A percentile compares a stretch with the other conserved stretches of the same genome.
Evolutionary conservation across 192 early-diverging fungal species (phyloP).

Genomic region (Phlyctochytrium bullatum): DNA sequence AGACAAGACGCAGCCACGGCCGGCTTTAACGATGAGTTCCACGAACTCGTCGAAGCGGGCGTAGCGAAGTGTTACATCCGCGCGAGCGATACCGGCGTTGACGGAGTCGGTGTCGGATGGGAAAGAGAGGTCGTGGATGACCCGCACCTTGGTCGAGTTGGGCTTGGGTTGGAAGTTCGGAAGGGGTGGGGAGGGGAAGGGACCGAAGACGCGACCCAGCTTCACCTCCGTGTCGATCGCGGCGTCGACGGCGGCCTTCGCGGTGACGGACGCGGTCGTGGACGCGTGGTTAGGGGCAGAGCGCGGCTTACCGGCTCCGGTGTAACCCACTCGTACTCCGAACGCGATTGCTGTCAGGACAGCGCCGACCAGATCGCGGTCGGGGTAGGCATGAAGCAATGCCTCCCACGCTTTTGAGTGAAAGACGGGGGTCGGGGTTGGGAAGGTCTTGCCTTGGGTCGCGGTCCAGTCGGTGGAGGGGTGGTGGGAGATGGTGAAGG

Average conservation of each 20-base stretch:
- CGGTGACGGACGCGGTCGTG: not conserved
- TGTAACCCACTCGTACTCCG: constrained; percentile 3
- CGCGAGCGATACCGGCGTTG: constrained; percentile 1
- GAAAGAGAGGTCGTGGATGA: constrained; percentile 13
- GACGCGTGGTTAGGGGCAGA: not conserved
- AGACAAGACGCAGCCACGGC: not conserved
- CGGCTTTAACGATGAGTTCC: not conserved
- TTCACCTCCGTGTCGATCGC: not conserved
- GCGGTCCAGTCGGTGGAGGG: too few relatives aligned
- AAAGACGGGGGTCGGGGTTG: too few relatives aligned
- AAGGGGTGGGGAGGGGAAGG: constrained; percentile 1
- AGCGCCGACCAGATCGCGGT: not conserved
- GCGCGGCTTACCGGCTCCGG: not conserved
- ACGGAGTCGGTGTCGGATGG: constrained; percentile 1
- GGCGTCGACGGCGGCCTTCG: not conserved
- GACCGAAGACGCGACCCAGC: not conserved
- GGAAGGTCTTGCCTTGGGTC: too few relatives aligned
- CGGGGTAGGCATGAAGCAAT: not conserved
- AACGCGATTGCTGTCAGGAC: constrained; percentile 4
- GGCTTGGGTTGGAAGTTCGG: not conserved
- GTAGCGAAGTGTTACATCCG: not conserved
- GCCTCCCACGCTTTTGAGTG: too few relatives aligned
- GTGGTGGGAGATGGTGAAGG: too few relatives aligned
- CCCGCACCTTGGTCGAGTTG: not conserved
- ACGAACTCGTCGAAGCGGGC: constrained; percentile 5